Percentiles rank a stretch among this genome's conserved stretches.
These are phyloP conservation scores for Eucalyptus curtisii DNA, from an alignment of 345 rosid genomes.

Conservation along the genomic window DNA sequence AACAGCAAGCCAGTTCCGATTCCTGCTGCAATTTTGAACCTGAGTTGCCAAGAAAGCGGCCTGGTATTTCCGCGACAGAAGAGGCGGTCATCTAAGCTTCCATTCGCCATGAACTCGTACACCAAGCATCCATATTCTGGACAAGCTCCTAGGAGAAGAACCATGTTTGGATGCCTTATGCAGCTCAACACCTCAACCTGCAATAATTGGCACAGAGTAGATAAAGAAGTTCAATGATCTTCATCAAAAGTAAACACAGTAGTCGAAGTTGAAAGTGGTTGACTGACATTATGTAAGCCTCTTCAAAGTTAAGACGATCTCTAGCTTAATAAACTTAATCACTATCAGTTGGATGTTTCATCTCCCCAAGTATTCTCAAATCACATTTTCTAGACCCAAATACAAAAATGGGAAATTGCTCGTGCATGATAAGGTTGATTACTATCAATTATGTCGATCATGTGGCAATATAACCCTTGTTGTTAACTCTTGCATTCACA, in stretches of 20 bases:
- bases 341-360: background rate
- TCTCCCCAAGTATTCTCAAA: background rate
- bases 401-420: background rate
- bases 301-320: background rate
- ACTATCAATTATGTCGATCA: background rate
- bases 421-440: background rate
- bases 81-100: slow-evolving; percentile 4
- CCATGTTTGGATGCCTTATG: slow-evolving; percentile 12
- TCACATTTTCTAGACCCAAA: background rate
- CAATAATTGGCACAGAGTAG: background rate
- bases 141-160: slow-evolving; percentile 10
- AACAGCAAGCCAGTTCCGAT: slow-evolving; percentile 3
- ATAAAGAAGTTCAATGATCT: background rate
- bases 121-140: slow-evolving; percentile 9
- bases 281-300: background rate
- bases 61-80: background rate
- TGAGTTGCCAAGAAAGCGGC: background rate
- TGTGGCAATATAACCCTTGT: background rate
- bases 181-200: slow-evolving; percentile 7
- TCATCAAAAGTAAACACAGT: background rate
- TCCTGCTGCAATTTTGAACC: slow-evolving; percentile 1
- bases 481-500: background rate
- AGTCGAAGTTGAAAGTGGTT: background rate
- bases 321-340: background rate
- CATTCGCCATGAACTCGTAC: slow-evolving; percentile 4